These are phyloP conservation scores for California macrophylla DNA, from an alignment of 441 rosid genomes.

Conservation along the genomic window DNA sequence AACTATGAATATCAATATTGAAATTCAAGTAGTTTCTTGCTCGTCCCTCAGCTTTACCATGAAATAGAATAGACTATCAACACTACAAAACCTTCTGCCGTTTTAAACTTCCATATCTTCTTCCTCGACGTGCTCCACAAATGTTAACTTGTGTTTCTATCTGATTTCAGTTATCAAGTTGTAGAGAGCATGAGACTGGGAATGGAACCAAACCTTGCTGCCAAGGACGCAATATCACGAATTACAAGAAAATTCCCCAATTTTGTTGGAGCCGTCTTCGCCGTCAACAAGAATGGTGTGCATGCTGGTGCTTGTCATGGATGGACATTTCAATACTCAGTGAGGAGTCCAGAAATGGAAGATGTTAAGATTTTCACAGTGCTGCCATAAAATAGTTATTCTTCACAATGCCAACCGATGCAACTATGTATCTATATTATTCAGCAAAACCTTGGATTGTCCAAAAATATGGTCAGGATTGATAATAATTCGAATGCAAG, in stretches of 20 bases:
- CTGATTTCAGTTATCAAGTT: slow-evolving; percentile 61
- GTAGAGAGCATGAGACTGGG: slow-evolving; percentile 90
- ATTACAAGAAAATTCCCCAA: slow-evolving; percentile 58
- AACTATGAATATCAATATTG: not conserved
- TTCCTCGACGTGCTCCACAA: not conserved
- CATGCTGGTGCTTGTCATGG: slow-evolving; percentile 87
- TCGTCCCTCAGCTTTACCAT: not conserved
- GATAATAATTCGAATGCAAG: too few species aligned
- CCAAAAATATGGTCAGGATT: too few species aligned
- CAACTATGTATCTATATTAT: too few species aligned
- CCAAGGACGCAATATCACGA: slow-evolving; percentile 66
- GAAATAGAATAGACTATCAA: not conserved
- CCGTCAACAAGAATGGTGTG: slow-evolving; percentile 53
- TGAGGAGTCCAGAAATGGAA: slow-evolving; percentile 39
- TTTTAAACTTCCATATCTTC: not conserved
- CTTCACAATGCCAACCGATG: not conserved
- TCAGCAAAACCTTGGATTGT: not conserved
- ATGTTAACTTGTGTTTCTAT: not conserved
- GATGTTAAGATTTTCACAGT: slow-evolving; percentile 73
- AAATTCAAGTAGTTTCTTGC: not conserved
- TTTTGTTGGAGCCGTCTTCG: slow-evolving; percentile 78
- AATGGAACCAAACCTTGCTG: slow-evolving; percentile 66
- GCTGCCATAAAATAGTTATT: slow-evolving; percentile 23
- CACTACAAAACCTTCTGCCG: not conserved
- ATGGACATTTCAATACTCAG: slow-evolving; percentile 84